phyloP scores from a whole-genome alignment of 2,329 filamentous ascomycete genomes.

The Verticillium zaregamsianum region DNA sequence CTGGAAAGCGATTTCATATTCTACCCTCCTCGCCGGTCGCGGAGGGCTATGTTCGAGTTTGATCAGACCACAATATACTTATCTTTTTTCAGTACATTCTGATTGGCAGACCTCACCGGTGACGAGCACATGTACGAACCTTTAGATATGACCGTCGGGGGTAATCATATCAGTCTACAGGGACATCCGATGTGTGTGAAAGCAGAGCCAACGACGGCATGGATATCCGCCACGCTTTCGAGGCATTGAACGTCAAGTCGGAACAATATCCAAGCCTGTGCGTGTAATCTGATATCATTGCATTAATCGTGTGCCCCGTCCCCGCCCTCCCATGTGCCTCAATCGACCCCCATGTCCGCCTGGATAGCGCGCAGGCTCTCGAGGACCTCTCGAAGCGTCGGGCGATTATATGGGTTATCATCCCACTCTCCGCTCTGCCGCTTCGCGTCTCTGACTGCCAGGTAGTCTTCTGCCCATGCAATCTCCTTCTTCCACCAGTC shows the following conservation, averaged over 20 bases:
- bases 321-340: not conserved
- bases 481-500: constrained; percentile 48
- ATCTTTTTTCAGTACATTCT: too few relatives aligned
- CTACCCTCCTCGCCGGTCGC: not conserved
- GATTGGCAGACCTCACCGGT: not conserved
- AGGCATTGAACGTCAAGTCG: not conserved
- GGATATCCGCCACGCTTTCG: too few relatives aligned
- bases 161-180: too few relatives aligned
- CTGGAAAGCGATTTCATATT: not conserved
- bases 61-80: too few relatives aligned
- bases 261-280: not conserved
- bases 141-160: too few relatives aligned
- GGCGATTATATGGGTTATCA: constrained; percentile 46
- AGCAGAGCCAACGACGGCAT: too few relatives aligned
- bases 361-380: constrained; percentile 16
- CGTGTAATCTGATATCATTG: not conserved
- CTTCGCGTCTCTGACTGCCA: constrained; percentile 33
- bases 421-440: constrained; percentile 38
- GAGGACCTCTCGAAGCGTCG: constrained; percentile 40
- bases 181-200: not conserved
- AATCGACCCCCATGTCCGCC: not conserved
- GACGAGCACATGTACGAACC: not conserved
- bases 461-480: constrained; percentile 40
- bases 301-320: not conserved
- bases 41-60: not conserved